phyloP scores from a whole-genome alignment of 768 basidiomycete genomes.

The Mycena belliarum region DNA sequence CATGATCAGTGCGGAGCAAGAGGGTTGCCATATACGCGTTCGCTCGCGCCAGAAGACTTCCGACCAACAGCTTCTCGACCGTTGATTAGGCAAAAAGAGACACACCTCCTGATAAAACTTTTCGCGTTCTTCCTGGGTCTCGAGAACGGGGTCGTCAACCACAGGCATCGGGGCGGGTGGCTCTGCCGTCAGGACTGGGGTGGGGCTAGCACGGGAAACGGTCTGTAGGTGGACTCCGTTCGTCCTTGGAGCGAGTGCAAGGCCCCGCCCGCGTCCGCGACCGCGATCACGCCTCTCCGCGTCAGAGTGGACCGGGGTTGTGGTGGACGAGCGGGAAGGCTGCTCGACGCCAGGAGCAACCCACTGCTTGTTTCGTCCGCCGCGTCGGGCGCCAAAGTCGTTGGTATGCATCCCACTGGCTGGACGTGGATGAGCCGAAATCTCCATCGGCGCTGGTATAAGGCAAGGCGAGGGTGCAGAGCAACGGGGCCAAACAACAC shows the following conservation, averaged over 20 bases:
- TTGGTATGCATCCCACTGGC: conserved; percentile 9
- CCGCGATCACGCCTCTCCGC: conserved; percentile 66
- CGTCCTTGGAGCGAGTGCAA: conserved; percentile 29
- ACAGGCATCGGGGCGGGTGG: conserved; percentile 29
- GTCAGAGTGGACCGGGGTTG: conserved; percentile 42
- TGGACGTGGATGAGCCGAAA: conserved; percentile 15
- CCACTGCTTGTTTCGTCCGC: conserved; percentile 64
- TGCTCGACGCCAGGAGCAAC: conserved; percentile 40
- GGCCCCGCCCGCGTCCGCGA: conserved; percentile 50
- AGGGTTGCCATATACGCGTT: conserved; percentile 5
- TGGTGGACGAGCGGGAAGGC: conserved; percentile 35
- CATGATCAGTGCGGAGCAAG: conserved; percentile 22
- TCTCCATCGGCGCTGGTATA: conserved; percentile 11
- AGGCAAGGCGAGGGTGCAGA: conserved; percentile 2
- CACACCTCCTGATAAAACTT: conserved; percentile 72
- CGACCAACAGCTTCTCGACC: conserved; percentile 3
- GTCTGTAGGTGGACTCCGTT: conserved; percentile 34
- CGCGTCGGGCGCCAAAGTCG: conserved; percentile 30
- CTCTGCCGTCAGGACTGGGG: conserved; percentile 38
- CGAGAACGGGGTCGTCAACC: conserved; percentile 53
- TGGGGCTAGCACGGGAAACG: conserved; percentile 39
- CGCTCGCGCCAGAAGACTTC: not conserved
- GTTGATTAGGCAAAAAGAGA: conserved; percentile 10
- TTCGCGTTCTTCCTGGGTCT: conserved; percentile 65
- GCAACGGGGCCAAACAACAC: not conserved